A percentile compares a stretch with the other conserved stretches of the same genome.
These are phyloP conservation scores for Tricholoma furcatifolium DNA, from an alignment of 768 basidiomycete species.

Conservation along the genomic window DNA sequence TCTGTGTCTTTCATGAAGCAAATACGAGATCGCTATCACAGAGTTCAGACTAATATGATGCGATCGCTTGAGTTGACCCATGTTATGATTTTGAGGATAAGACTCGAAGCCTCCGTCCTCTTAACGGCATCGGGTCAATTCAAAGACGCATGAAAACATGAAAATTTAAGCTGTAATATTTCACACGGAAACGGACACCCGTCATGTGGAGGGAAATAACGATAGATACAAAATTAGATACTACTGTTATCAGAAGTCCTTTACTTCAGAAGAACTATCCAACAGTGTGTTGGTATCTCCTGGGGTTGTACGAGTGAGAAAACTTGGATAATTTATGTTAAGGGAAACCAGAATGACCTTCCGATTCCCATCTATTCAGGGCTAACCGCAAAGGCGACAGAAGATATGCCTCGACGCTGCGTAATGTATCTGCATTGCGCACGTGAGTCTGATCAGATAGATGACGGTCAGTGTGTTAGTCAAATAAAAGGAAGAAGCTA, in stretches of 20 bases:
- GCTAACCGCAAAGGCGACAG: slow-evolving; percentile 42
- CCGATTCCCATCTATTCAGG: slow-evolving; percentile 33
- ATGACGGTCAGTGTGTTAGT: neutral
- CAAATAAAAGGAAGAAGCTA: neutral
- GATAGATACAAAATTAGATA: neutral
- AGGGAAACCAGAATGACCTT: slow-evolving; percentile 24
- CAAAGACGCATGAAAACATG: no score
- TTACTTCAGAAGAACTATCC: neutral
- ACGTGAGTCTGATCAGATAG: slow-evolving; percentile 46
- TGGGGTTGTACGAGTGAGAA: slow-evolving; percentile 9
- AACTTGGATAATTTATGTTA: neutral
- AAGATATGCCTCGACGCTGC: slow-evolving; percentile 42
- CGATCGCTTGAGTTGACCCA: no score
- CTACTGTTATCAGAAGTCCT: no score
- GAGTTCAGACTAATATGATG: no score
- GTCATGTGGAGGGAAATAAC: no score
- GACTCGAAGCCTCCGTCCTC: neutral
- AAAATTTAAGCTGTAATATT: no score
- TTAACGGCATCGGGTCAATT: no score
- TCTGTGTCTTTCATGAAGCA: no score
- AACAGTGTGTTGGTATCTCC: slow-evolving; percentile 26
- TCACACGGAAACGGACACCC: no score
- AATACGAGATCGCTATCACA: no score
- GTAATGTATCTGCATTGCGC: slow-evolving; percentile 41
- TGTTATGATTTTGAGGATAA: no score